A percentile compares a stretch with the other conserved stretches of the same genome.
phyloP scores from a whole-genome alignment of 257 asterid species.

The Asclepias syriaca region DNA sequence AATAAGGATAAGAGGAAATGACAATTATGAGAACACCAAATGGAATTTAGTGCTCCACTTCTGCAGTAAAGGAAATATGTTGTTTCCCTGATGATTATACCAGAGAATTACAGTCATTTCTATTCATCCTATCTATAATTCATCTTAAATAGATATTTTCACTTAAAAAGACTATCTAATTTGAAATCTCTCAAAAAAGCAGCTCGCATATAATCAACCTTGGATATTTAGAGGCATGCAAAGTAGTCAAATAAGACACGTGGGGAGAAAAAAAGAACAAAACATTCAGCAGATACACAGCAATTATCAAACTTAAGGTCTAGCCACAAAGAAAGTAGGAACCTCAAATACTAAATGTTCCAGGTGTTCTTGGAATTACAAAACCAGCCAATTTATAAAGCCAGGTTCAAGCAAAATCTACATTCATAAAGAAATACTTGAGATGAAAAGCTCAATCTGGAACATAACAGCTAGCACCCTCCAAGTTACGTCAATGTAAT shows the following conservation, averaged over 20 bases:
- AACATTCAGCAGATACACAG: not conserved
- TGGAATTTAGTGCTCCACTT: not conserved
- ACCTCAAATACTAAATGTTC: not conserved
- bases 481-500: not conserved
- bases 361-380: not conserved
- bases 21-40: conserved; percentile 6
- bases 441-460: not conserved
- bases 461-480: not conserved
- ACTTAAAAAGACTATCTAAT: conserved; percentile 5
- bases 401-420: not conserved
- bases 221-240: not conserved
- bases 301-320: not conserved
- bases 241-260: not conserved
- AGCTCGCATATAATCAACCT: not conserved
- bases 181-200: conserved; percentile 1
- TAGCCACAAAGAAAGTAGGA: not conserved
- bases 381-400: not conserved
- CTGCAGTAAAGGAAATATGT: not conserved
- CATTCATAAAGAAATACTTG: not conserved
- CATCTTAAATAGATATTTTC: conserved; percentile 15
- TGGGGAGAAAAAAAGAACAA: not conserved
- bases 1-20: not conserved
- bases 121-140: conserved; percentile 9
- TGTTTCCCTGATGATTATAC: not conserved
- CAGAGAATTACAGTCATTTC: not conserved